Base-by-base conservation (phyloP, 306 rosid species). In the Medicago lupulina region DNA sequence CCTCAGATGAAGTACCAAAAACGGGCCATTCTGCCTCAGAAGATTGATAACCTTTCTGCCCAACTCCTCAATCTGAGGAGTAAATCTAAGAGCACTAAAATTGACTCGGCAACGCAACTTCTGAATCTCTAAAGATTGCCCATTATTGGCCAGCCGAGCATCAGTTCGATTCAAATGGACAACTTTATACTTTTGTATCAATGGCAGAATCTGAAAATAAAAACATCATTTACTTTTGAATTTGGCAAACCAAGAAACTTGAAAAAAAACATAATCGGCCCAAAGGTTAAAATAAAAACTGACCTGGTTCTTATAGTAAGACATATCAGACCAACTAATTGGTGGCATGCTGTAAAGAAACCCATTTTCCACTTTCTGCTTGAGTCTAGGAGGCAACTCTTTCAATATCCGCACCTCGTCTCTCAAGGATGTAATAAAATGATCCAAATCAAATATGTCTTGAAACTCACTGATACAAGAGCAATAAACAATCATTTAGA, bases 101-200 rank as follows among this genome's bases (percentile, higher is more conserved):
- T 93, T 93, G 73, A 93, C 97, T 70, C 97, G 86, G 89, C 98
- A 93, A 2, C 98, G 97, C 28, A 93, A 84, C 80, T 77, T 91
- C 83, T 93, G 98, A 76, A 93, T 82, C 85, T 93, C 98, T 75
- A 89, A 64, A 51, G 97, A 97, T 82, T 86, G 98, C 18, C 86
- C 97, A 67, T 93, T 93, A 80, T 93, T 93, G 76, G 98, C 97
- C 58, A 93, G 87, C 72, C 98, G 89, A 60, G 98, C 89, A 75
- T 93, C 98, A 3, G 98, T 93, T 81, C 91, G 89, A 86, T 93
- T 93, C 19, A 93, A 87, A 79, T 93, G 98, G 71, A 93, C 89
- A 41, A 93, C 96, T 83, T 93, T 93, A 81, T 93, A 82, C 79
- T 87, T 93, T 79, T 87, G 89, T 79, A 93, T 84, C 79, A 93